A percentile compares a stretch with the other conserved stretches of the same genome.
phyloP scores from a whole-genome alignment of 2,329 filamentous ascomycete genomes.

The Aspergillus pseudoterreus region DNA sequence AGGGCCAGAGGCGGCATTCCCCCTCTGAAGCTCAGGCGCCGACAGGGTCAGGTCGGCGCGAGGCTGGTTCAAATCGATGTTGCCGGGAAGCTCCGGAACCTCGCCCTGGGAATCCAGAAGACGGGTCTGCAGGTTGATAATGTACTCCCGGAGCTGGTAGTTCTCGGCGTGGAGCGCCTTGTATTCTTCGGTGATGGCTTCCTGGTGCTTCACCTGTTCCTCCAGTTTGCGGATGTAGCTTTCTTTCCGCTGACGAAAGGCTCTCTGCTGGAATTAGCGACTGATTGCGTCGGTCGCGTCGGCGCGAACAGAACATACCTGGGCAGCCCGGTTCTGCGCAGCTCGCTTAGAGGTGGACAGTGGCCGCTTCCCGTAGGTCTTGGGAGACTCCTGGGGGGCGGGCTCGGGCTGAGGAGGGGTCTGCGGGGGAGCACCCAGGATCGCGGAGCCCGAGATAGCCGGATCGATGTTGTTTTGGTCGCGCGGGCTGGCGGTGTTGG shows the following conservation, averaged over 20 bases:
- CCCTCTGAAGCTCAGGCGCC: slow-evolving; percentile 21
- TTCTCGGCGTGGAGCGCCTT: slow-evolving; percentile 86
- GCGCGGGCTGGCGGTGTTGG: slow-evolving; percentile 41
- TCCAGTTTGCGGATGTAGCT: slow-evolving; percentile 97
- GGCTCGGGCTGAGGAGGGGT: slow-evolving; percentile 27
- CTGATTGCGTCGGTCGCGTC: too few relatives aligned
- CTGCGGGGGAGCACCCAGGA: slow-evolving; percentile 43
- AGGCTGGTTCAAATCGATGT: slow-evolving; percentile 66
- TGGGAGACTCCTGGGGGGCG: slow-evolving; percentile 54
- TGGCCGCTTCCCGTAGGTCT: slow-evolving; percentile 74
- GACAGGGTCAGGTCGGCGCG: slow-evolving; percentile 36
- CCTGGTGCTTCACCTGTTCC: slow-evolving; percentile 80
- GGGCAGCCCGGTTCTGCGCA: slow-evolving; percentile 92
- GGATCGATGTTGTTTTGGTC: slow-evolving; percentile 56
- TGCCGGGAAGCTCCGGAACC: slow-evolving; percentile 76
- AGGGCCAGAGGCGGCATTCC: slow-evolving; percentile 14
- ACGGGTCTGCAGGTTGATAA: slow-evolving; percentile 82
- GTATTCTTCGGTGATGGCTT: slow-evolving; percentile 69
- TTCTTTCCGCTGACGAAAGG: slow-evolving; percentile 96
- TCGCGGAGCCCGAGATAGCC: slow-evolving; percentile 51
- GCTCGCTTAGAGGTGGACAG: slow-evolving; percentile 93
- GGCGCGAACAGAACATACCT: slow-evolving; percentile 58
- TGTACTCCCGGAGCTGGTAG: slow-evolving; percentile 85
- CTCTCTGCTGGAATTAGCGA: slow-evolving; percentile 59
- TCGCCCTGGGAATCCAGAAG: slow-evolving; percentile 81